These are phyloP conservation scores for Ormosia semicastrata DNA, from an alignment of 306 rosid species.

Conservation along the genomic window DNA sequence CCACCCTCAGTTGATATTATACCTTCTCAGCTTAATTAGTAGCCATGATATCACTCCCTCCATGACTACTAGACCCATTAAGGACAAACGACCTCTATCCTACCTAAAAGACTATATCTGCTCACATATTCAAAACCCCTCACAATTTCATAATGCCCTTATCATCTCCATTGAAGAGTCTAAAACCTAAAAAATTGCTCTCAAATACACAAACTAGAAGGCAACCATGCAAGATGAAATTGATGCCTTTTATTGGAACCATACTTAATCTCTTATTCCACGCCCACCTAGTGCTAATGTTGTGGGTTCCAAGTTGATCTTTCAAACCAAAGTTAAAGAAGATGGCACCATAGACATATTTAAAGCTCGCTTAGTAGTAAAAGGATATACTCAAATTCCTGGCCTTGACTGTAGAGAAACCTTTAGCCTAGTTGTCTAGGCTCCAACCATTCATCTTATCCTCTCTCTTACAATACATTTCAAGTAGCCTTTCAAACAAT, in stretches of 20 bases:
- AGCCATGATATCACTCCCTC: no score
- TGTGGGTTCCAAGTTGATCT: not conserved
- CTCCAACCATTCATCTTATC: no score
- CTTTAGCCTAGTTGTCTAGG: no score
- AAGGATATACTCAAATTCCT: not conserved
- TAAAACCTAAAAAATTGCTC: not conserved
- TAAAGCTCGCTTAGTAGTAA: not conserved
- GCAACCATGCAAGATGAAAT: not conserved
- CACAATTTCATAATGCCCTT: not conserved
- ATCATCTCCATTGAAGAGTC: not conserved
- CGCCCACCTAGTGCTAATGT: not conserved
- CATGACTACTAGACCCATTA: not conserved
- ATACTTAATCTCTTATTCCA: not conserved
- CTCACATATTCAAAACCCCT: not conserved
- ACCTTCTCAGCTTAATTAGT: no score
- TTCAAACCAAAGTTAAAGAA: not conserved
- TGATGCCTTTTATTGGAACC: not conserved
- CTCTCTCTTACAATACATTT: no score
- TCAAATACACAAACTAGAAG: not conserved
- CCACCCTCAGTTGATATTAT: no score
- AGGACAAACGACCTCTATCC: not conserved
- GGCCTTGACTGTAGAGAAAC: no score
- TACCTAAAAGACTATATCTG: not conserved
- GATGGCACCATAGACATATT: not conserved
- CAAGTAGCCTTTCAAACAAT: no score